These are phyloP conservation scores for Aspergillus eucalypticola DNA, from an alignment of 2,329 filamentous ascomycete species.

Conservation along the genomic window DNA sequence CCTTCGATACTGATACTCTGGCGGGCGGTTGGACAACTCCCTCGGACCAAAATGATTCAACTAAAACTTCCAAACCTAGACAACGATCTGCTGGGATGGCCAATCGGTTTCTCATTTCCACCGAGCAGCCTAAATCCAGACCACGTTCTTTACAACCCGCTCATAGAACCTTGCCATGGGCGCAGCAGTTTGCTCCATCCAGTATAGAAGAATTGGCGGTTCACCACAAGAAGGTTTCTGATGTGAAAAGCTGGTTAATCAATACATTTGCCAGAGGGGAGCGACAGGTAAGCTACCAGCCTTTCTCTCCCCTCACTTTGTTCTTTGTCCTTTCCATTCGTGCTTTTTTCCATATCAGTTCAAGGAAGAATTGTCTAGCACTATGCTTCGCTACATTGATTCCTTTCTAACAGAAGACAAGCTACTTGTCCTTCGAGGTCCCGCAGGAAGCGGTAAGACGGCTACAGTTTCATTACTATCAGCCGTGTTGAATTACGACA, in stretches of 20 bases:
- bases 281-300: constrained; percentile 35
- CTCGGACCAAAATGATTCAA: constrained; percentile 5
- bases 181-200: constrained; percentile 75
- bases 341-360: background rate
- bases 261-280: constrained; percentile 65
- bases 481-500: constrained; percentile 70
- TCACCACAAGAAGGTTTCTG: constrained; percentile 88
- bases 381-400: background rate
- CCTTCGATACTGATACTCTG: constrained; percentile 21
- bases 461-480: constrained; percentile 79
- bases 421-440: constrained; percentile 81
- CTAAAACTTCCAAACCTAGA: background rate
- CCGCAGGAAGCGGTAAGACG: constrained; percentile 90
- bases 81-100: too few species aligned
- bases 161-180: constrained; percentile 73
- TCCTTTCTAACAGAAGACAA: constrained; percentile 52
- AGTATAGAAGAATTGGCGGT: constrained; percentile 84
- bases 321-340: background rate
- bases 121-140: too few species aligned
- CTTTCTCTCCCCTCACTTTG: background rate
- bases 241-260: constrained; percentile 81
- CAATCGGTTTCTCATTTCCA: too few species aligned
- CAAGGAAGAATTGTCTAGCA: background rate
- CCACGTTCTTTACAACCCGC: constrained; percentile 14
- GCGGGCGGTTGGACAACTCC: constrained; percentile 5